Base-by-base conservation (phyloP, 2,329 filamentous ascomycete species). In the Hysterium pulicare region DNA sequence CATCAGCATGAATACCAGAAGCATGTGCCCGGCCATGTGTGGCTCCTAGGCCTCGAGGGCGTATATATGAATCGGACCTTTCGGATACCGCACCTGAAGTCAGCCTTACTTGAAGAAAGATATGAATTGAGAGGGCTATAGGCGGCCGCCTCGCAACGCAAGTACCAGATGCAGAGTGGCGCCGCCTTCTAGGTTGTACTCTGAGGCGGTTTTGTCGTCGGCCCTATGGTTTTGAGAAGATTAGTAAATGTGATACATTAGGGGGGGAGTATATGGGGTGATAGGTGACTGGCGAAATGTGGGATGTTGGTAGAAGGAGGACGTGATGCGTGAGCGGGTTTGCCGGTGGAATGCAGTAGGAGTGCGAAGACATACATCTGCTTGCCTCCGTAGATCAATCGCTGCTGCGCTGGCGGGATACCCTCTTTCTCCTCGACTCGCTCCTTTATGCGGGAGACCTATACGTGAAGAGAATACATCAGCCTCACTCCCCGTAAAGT, bases 391-490 rank as follows among this genome's bases (percentile, higher is more conserved):
- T 86, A 96, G 62, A 98, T 98, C 53, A 98, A 75, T 45, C 93
- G 84, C 72, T 98, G 93, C 72, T 98, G 93, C 15, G 93, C 90
- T 1, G 93, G 93, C 33, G 93, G 91, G 59, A 98, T 98, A 44
- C 93, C 93, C 67, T 97, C 93, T 73, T 97, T 97, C 76, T 98
- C 93, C 71, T 98, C 93, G 42, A 98, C 93, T 61, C 91, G 90
- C 73, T 97, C 93, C 78, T 98, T 98, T 78, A 98, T 97, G 68
- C 90, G 84, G 31, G 86, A 84, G 57, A 97, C 87, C 90, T 95
- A n/a, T n/a, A n/a, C n/a, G n/a, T n/a, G n/a, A n/a, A n/a, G n/a
- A n/a, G n/a, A n/a, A n/a, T n/a, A n/a, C n/a, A n/a, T n/a, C n/a
- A n/a, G n/a, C n/a, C n/a, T n/a, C n/a, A n/a, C 36, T 26, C 5